A percentile compares a stretch with the other conserved stretches of the same genome.
Evolutionary conservation across 371 early-diverging fungal genomes (phyloP).

Genomic region (Amoeboaphelidium protococcarum): DNA sequence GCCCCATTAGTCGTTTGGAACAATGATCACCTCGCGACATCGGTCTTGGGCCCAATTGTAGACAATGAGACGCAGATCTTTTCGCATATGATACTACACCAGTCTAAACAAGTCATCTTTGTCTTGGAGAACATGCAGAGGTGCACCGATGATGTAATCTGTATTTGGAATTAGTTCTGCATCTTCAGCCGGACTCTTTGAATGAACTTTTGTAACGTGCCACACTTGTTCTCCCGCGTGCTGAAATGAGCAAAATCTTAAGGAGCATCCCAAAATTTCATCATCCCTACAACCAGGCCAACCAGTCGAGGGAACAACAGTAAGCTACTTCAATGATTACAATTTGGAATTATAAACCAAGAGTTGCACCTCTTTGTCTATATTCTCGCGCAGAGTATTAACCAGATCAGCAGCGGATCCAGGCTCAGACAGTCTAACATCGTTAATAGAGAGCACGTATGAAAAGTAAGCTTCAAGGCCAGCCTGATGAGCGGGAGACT

Average conservation of each 20-base stretch:
- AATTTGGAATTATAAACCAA: conserved; percentile 39
- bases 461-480: conserved; percentile 50
- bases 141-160: conserved; percentile 38
- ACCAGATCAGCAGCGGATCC: conserved; percentile 15
- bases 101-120: conserved; percentile 31
- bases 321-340: conserved; percentile 28
- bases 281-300: conserved; percentile 21
- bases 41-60: conserved; percentile 33
- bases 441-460: conserved; percentile 36
- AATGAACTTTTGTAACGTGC: conserved; percentile 27
- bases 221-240: conserved; percentile 34
- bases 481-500: conserved; percentile 34
- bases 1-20: not conserved
- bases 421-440: conserved; percentile 24
- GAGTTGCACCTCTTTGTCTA: conserved; percentile 23
- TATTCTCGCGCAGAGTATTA: conserved; percentile 18
- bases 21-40: conserved; percentile 22
- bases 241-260: conserved; percentile 40
- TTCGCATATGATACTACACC: conserved; percentile 23
- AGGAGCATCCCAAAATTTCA: conserved; percentile 27
- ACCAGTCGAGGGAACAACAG: conserved; percentile 18
- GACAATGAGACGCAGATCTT: conserved; percentile 24
- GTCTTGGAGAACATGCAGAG: conserved; percentile 18
- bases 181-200: conserved; percentile 30
- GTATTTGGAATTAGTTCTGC: conserved; percentile 27